Base-by-base conservation (phyloP, 345 rosid genomes). In the Lumnitzera racemosa region DNA sequence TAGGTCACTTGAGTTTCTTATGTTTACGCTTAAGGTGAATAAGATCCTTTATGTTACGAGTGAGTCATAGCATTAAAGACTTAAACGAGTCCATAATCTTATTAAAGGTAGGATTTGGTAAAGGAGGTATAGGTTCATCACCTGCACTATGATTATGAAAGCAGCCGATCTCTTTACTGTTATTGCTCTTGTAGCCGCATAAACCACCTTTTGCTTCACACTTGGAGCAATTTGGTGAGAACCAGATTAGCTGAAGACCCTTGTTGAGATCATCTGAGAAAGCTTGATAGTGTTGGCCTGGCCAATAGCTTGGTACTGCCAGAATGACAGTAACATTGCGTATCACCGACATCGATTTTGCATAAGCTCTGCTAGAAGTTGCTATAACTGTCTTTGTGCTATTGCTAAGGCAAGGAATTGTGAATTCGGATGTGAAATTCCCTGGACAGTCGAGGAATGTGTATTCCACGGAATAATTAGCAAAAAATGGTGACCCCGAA, bases 371-470 rank as follows among this genome's bases (percentile, higher is more conserved):
- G 48, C 82, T 72, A 56, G 90, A 55, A 8, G 85, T 76, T 49
- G 88, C 96, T 10, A 83, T 60, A 51, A 87, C 81, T 9, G 82
- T 77, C 51, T 58, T 64, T 2, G 85, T 86, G 2, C 81, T 86
- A 57, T 87, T 85, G 50, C 88, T 71, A 5, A 91, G 76, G 76
- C 95, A 87, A 54, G 63, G 53, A 59, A 89, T 75, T 2, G 67
- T 57, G 47, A 70, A 27, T 58, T 74, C 78, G 65, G 61, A 48
- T 0, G 12, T 36, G 14, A 55, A 5, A 7, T 48, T 47, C 41
- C 17, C 54, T 7, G 95, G 89, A 70, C 96, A 89, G 66, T 68
- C 78, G 15, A 87, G 71, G 82, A 89, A 85, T 12, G 86, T 86
- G 79, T 76, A 89, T 58, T 71, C 74, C 49, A 49, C 77, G 56